Percentiles rank a stretch among this genome's conserved stretches.
phyloP scores from a whole-genome alignment of 176 grass and related monocot species.

The Urochloa ruziziensis region DNA sequence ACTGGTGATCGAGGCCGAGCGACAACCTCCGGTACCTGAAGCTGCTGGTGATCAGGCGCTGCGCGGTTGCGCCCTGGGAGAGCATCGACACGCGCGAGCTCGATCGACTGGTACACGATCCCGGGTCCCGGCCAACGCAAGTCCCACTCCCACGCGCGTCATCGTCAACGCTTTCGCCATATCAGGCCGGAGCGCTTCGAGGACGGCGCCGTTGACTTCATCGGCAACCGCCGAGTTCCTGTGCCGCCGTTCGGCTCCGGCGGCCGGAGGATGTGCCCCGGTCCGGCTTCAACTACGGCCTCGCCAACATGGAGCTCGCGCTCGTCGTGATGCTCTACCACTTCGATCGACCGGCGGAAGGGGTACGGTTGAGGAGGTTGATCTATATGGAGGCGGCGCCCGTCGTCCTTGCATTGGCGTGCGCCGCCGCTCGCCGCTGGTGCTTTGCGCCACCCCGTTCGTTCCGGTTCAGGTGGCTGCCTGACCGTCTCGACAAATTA shows the following conservation, averaged over 20 bases:
- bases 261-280: slow-evolving; percentile 30
- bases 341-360: slow-evolving; percentile 28
- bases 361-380: slow-evolving; percentile 22
- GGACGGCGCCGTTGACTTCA: slow-evolving; percentile 22
- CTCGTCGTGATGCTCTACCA: slow-evolving; percentile 28
- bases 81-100: slow-evolving; percentile 16
- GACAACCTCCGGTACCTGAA: slow-evolving; percentile 30
- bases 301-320: slow-evolving; percentile 23
- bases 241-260: slow-evolving; percentile 40
- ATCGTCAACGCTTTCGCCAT: slow-evolving; percentile 40
- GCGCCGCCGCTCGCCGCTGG: slow-evolving; percentile 33
- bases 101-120: slow-evolving; percentile 26
- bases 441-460: slow-evolving; percentile 43
- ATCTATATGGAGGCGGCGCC: slow-evolving; percentile 44
- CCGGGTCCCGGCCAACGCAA: too few relatives aligned
- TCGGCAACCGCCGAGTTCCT: slow-evolving; percentile 26
- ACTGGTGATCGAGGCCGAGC: slow-evolving; percentile 15
- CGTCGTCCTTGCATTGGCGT: slow-evolving; percentile 32
- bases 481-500: too few relatives aligned
- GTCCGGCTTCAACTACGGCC: slow-evolving; percentile 24
- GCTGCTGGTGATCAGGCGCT: slow-evolving; percentile 35
- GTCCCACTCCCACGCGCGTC: slow-evolving; percentile 26
- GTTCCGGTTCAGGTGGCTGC: too few relatives aligned
- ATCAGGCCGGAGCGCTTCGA: slow-evolving; percentile 41
- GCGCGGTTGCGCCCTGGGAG: slow-evolving; percentile 26